Base-by-base conservation (phyloP, 352 stramenopile genomes). In the Phytophthora macrochlamydospora region DNA sequence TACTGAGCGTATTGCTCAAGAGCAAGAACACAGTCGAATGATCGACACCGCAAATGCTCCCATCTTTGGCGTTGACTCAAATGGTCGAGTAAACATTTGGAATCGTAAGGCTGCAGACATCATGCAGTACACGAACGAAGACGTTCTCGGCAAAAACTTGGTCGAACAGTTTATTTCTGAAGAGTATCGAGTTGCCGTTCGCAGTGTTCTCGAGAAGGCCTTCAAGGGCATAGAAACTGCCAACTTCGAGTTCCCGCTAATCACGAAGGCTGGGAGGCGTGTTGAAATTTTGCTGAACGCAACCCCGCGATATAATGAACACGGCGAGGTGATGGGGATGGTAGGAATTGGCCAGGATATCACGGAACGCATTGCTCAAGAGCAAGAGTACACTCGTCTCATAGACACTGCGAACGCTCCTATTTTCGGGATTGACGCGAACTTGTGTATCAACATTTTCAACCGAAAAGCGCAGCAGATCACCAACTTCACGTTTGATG, bases 101-200 rank as follows among this genome's bases (percentile, higher is more conserved):
- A 91, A 97, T 65, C 75, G 90, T 12, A 94, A 92, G 59, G 87
- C 81, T 24, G 72, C 76, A 8, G 85, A 87, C n/a, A 86, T 91
- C 38, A 96, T 85, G 6, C 88, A 93, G 44, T 97, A 91, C 51
- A 77, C 72, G 3, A 83, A 75, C 31, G 65, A 91, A 33, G 89
- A 97, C 60, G 87, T 93, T 2, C 80, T 97, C 46, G 89, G 78
- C n/a, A 65, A 85, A 48, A 73, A 81, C 5, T 62, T 96, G 0
- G 81, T 97, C 1, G 60, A 87, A 13, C 74, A 81, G 42, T 91
- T 93, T 60, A 90, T 89, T 75, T 49, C 45, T 18, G 29, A 76
- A 28, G 67, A 80, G 35, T 72, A 78, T 38, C 48, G 63, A 13
- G 57, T 67, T 18, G 59, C 66, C 14, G 70, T 76, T 2, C 61